These are phyloP conservation scores for Alternaria dauci DNA, from an alignment of 2,329 filamentous ascomycete genomes.

Conservation along the genomic window DNA sequence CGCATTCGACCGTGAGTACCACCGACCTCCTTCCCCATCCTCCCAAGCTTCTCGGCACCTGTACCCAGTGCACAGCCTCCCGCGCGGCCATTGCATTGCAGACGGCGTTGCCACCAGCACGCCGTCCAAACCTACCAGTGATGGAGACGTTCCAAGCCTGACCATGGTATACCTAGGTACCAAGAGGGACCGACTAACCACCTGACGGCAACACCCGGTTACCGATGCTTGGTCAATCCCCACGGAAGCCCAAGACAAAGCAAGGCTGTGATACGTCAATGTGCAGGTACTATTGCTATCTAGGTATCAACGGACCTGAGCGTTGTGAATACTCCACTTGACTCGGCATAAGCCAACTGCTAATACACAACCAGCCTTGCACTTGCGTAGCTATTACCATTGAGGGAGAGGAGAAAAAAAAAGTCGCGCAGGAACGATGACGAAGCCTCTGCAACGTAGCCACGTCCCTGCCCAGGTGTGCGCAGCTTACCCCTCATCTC, in stretches of 20 bases:
- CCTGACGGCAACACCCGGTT: conserved; percentile 3
- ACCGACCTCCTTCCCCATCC: background rate
- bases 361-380: background rate
- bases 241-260: background rate
- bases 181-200: conserved; percentile 1
- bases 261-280: conserved; percentile 1
- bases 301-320: background rate
- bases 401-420: background rate
- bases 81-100: conserved; percentile 1
- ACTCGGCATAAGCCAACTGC: background rate
- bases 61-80: conserved; percentile 4
- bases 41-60: background rate
- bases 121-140: conserved; percentile 6
- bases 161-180: background rate
- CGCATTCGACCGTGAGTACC: background rate
- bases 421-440: conserved; percentile 1
- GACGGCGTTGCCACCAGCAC: conserved; percentile 1
- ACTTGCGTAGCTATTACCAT: conserved; percentile 1
- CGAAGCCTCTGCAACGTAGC: conserved; percentile 1
- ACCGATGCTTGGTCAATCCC: background rate
- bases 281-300: background rate
- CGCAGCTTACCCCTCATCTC: conserved; percentile 1
- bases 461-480: background rate
- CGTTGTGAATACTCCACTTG: background rate
- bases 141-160: background rate